phyloP scores from a whole-genome alignment of 208 protist genomes.

The Leptomonas pyrrhocoris region DNA sequence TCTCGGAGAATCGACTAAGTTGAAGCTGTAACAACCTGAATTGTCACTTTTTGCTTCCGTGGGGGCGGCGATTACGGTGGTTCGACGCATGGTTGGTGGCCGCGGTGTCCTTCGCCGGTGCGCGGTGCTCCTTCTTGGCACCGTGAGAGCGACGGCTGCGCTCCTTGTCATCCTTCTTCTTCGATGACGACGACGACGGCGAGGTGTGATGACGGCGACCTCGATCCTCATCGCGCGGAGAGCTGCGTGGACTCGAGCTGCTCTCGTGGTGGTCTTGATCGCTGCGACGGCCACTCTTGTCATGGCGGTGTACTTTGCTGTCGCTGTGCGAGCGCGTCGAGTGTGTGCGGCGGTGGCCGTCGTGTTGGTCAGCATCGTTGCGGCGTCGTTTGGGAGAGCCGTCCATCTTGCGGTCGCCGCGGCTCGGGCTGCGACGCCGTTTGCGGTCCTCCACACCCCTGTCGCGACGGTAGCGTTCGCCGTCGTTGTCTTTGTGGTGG shows the following conservation, averaged over 20 bases:
- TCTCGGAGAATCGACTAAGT: not conserved
- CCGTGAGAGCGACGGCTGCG: not conserved
- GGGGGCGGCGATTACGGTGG: not conserved
- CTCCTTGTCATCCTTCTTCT: not conserved
- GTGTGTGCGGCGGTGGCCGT: not conserved
- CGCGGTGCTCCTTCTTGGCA: slow-evolving; percentile 16
- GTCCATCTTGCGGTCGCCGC: not conserved
- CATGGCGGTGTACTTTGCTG: slow-evolving; percentile 1
- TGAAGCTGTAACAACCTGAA: too few species aligned
- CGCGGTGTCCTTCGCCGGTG: slow-evolving; percentile 6
- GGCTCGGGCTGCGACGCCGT: not conserved
- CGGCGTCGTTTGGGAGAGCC: not conserved
- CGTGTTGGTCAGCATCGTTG: slow-evolving; percentile 9
- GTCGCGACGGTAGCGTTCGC: not conserved
- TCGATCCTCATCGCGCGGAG: too few species aligned
- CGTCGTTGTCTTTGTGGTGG: not conserved
- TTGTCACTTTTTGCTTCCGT: not conserved
- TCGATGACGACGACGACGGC: not conserved
- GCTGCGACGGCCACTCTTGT: slow-evolving; percentile 1
- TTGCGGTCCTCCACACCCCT: slow-evolving; percentile 1
- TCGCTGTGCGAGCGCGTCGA: slow-evolving; percentile 2
- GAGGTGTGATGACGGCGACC: too few species aligned
- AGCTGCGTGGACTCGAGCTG: too few species aligned
- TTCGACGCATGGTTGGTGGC: not conserved
- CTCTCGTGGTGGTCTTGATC: not conserved